Evolutionary conservation across 306 rosid species (phyloP).

Genomic region (Vachellia collinsii): DNA sequence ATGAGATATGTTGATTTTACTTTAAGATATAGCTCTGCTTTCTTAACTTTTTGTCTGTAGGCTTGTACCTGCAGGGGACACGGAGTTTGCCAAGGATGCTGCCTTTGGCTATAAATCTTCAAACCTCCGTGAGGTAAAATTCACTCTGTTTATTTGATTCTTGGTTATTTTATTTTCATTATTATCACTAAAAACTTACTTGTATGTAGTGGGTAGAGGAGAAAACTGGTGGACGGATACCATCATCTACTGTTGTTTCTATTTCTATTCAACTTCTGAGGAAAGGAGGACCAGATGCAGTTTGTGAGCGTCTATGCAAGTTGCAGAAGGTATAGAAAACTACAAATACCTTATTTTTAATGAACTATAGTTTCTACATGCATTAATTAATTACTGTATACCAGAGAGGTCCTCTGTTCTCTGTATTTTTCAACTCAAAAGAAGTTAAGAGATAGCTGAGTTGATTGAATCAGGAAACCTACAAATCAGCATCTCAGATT

Average conservation of each 20-base stretch:
- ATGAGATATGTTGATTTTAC: constrained; percentile 25
- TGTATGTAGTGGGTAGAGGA: constrained; percentile 89
- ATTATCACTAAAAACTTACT: constrained; percentile 8
- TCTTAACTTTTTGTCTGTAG: constrained; percentile 49
- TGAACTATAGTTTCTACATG: constrained; percentile 18
- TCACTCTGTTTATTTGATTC: constrained; percentile 13
- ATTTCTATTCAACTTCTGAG: constrained; percentile 81
- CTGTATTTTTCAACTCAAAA: neutral
- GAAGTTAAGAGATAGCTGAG: neutral
- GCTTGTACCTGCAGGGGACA: constrained; percentile 92
- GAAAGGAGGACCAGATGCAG: constrained; percentile 91
- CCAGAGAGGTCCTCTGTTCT: neutral
- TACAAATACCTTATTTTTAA: neutral
- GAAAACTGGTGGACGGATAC: constrained; percentile 77
- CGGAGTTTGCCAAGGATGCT: constrained; percentile 96
- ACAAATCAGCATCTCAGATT: neutral
- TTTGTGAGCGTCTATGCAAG: constrained; percentile 71
- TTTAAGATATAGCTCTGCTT: constrained; percentile 33
- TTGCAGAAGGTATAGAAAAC: constrained; percentile 67
- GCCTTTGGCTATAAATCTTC: constrained; percentile 95
- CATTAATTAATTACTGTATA: neutral
- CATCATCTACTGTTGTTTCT: constrained; percentile 65
- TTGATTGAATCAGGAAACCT: neutral
- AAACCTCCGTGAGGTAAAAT: constrained; percentile 79
- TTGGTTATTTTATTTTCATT: constrained; percentile 22